Base-by-base conservation (phyloP, 345 rosid genomes). In the Passiflora organensis region DNA sequence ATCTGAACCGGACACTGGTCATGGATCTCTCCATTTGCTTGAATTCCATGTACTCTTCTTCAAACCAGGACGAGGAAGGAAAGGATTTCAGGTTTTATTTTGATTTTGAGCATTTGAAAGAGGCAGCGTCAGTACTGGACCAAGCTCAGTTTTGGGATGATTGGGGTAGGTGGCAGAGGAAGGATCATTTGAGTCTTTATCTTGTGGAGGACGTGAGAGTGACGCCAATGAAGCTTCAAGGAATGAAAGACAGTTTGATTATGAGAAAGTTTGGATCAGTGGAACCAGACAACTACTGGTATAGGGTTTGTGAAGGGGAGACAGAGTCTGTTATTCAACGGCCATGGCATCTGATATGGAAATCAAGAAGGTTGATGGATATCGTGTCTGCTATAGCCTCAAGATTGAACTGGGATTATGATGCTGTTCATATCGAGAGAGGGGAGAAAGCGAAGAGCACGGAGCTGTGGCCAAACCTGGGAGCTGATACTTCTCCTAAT, bases 211-310 rank as follows among this genome's bases (percentile, higher is more conserved):
- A 86, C 48, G 64, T 81, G 32, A 78, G 67, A 66, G 56, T 84
- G 64, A 84, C 87, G 0, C 95, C 95, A 0, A 80, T 89, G 95
- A 82, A 73, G 72, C 96, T 93, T 38, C 43, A 71, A 21, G 77
- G 60, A 22, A 82, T 82, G 17, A 80, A 76, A 63, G 94, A 89
- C 48, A 60, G 89, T n/a, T 58, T 86, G 76, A 80, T 93, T 41
- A 81, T 89, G 94, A 83, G 96, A 60, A 93, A 86, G 78, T 93
- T 93, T 59, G 94, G 99, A 55, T 71, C 73, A 0, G 95, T 83
- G 1, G 95, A 93, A 60, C 94, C 95, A 8, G 95, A 93, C 65
- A 89, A 93, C 60, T 93, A 83, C 73, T 93, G 95, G 96, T 93
- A 89, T 55, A 79, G 95, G 36, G 96, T 86, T n/a, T 93, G 96